phyloP scores from a whole-genome alignment of 768 basidiomycete genomes.

The Tephrocybe rancida region DNA sequence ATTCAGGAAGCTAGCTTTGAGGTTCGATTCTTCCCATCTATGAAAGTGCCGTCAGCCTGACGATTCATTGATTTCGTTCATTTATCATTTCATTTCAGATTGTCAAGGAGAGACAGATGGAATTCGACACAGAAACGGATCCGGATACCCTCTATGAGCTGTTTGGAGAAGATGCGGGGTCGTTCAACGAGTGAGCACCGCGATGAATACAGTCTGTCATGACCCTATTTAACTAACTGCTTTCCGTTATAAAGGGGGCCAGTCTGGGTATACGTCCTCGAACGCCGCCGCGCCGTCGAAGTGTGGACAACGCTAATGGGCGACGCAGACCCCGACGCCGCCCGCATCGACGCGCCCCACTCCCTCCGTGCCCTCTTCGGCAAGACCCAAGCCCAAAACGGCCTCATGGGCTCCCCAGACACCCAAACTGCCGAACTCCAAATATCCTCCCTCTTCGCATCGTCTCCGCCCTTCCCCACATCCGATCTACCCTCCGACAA shows the following conservation, averaged over 20 bases:
- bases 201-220: too few relatives aligned
- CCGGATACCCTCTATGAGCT: constrained; percentile 78
- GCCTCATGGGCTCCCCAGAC: constrained; percentile 73
- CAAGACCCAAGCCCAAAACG: constrained; percentile 55
- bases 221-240: constrained; percentile 10
- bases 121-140: constrained; percentile 82
- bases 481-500: constrained; percentile 56
- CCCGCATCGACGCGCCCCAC: constrained; percentile 54
- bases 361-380: constrained; percentile 78
- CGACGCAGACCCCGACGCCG: constrained; percentile 58
- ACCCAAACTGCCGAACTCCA: constrained; percentile 73
- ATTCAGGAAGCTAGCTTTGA: constrained; percentile 85
- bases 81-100: constrained; percentile 51
- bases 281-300: constrained; percentile 78
- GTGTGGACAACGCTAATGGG: constrained; percentile 82
- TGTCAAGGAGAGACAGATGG: constrained; percentile 88
- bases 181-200: constrained; percentile 71
- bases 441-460: constrained; percentile 77
- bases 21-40: constrained; percentile 41
- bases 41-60: constrained; percentile 15
- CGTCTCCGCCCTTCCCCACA: constrained; percentile 79
- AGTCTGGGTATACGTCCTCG: constrained; percentile 92
- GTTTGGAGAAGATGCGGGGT: constrained; percentile 76
- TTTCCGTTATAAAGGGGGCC: constrained; percentile 81
- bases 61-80: constrained; percentile 6